Evolutionary conservation across 73 alveolate species (phyloP).

Genomic region (Diophrys sp.): DNA sequence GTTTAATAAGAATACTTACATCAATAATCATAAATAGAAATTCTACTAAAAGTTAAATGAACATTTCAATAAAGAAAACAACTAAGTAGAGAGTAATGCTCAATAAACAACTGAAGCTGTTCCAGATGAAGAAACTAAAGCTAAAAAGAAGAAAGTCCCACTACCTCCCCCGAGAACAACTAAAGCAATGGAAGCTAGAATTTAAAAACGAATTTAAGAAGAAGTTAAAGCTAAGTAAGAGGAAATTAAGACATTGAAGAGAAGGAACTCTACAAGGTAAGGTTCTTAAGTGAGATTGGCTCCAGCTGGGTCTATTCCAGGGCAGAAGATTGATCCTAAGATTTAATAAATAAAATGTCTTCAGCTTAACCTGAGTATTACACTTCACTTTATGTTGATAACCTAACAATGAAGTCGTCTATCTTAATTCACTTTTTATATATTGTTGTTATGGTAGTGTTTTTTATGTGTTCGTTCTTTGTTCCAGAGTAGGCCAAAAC

Average conservation of each 20-base stretch:
- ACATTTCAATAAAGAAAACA: too few relatives aligned
- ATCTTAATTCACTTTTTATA: neutral
- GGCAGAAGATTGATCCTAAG: conserved; percentile 8
- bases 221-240: neutral
- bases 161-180: neutral
- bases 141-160: neutral
- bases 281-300: neutral
- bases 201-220: neutral
- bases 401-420: neutral
- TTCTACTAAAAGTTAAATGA: too few relatives aligned
- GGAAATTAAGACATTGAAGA: neutral
- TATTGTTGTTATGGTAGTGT: neutral
- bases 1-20: too few relatives aligned
- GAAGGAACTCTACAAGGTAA: neutral
- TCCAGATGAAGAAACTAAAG: too few relatives aligned
- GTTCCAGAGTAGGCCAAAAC: too few relatives aligned
- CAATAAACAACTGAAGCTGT: too few relatives aligned
- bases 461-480: neutral
- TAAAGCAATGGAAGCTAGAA: neutral
- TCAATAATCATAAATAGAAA: too few relatives aligned
- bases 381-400: neutral
- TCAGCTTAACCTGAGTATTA: too few relatives aligned
- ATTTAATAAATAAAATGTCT: too few relatives aligned
- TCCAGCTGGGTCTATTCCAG: conserved; percentile 2
- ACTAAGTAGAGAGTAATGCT: too few relatives aligned